These are phyloP conservation scores for Penicillium antarcticum DNA, from an alignment of 495 filamentous ascomycete species.

Conservation along the genomic window DNA sequence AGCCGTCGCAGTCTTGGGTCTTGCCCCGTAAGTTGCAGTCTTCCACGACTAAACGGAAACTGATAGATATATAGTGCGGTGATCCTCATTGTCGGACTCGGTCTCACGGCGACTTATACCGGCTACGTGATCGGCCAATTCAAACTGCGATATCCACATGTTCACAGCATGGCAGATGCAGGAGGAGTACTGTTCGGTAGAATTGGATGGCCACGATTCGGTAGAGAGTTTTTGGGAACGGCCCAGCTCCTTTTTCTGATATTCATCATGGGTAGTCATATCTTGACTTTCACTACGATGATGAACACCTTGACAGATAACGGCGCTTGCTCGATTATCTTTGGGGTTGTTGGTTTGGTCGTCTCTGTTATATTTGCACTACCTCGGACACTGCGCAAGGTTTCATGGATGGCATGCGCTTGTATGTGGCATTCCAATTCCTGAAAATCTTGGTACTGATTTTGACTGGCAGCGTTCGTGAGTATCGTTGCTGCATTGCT, in stretches of 20 bases:
- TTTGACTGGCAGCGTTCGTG: slow-evolving; percentile 36
- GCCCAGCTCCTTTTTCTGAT: slow-evolving; percentile 63
- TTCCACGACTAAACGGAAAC: background rate
- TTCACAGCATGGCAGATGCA: slow-evolving; percentile 65
- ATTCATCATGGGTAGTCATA: slow-evolving; percentile 70
- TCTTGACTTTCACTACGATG: slow-evolving; percentile 62
- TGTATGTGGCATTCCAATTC: slow-evolving; percentile 15
- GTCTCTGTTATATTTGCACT: slow-evolving; percentile 58
- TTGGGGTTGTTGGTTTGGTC: slow-evolving; percentile 56
- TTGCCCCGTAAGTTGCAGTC: slow-evolving; percentile 35
- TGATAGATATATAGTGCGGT: slow-evolving; percentile 18
- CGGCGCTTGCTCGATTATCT: slow-evolving; percentile 61
- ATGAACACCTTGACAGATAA: slow-evolving; percentile 58
- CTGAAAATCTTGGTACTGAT: background rate
- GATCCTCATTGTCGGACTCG: slow-evolving; percentile 54
- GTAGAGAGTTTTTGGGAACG: slow-evolving; percentile 56
- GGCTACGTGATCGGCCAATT: slow-evolving; percentile 28
- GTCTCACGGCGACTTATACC: slow-evolving; percentile 53
- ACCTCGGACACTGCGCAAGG: slow-evolving; percentile 55
- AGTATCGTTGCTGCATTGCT: slow-evolving; percentile 63
- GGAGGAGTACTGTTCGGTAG: slow-evolving; percentile 58
- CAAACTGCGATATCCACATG: slow-evolving; percentile 31
- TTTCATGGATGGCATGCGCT: slow-evolving; percentile 55
- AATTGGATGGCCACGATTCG: slow-evolving; percentile 54
- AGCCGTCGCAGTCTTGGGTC: slow-evolving; percentile 55